Base-by-base conservation (phyloP, 169 alveolate species). In the Plasmodium relictum region DNA sequence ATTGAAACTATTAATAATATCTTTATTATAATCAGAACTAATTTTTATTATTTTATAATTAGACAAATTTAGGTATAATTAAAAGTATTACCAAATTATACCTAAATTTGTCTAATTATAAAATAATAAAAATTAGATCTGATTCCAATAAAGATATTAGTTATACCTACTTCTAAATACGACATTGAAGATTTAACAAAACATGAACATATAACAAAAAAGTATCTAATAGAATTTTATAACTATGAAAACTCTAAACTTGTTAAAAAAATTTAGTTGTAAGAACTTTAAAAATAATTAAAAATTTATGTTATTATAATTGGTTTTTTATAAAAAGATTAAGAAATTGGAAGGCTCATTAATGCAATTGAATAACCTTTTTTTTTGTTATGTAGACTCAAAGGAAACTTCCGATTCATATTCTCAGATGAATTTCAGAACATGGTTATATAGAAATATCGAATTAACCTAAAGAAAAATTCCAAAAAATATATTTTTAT, bases 131-230 rank as follows among this genome's bases (percentile, higher is more conserved):
- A 4, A 9, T 8, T 68, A 16, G 9, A 6, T 4, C 16, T 9
- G 22, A 0, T 14, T 14, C n/a, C 3, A 31, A 2, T 48, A 20
- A 8, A 3, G 5, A 6, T 48, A 22, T 50, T 14, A 12, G 31
- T 74, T 59, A 16, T 74, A 37, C 88, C 88, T 12, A 24, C 6
- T 7, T 6, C 44, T 9, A 14, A n/a, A 1, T 22, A 45, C 41
- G 37, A 26, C 6, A 9, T 61, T 31, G 50, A 74, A 10, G 73
- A 74, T 61, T 9, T 74, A 74, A 12, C 44, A 74, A 74, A 74
- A 61, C 59, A 61, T 74, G 88, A 74, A 62, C 59, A 74, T 50
- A 50, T 74, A 42, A 44, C 73, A 44, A 74, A 18, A 48, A 37
- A 42, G 24, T 66, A 74, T 42, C 14, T 59, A 16, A 61, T 74